Percentiles rank a stretch among this genome's conserved stretches.
Conservation (phyloP, 202 grass and related monocot species). For the Schoenoplectus tabernaemontani region DNA sequence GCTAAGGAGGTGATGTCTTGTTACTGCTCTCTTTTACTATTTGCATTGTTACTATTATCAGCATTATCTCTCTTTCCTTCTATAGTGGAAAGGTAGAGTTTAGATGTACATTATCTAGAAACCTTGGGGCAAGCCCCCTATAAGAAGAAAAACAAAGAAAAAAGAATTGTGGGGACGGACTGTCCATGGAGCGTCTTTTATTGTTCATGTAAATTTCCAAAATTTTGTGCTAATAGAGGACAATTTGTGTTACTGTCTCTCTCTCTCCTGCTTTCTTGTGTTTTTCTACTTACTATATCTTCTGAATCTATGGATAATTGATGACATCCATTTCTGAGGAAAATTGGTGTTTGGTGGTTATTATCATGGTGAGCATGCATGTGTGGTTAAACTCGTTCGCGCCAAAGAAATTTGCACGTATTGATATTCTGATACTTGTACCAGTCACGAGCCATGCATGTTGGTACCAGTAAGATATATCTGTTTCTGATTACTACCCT, state of each 20-base stretch:
- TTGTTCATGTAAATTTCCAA: slow-evolving; percentile 73
- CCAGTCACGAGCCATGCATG: not conserved
- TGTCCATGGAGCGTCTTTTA: slow-evolving; percentile 26
- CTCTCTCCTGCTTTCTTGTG: not conserved
- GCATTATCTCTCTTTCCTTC: slow-evolving; percentile 29
- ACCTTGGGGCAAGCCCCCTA: slow-evolving; percentile 2
- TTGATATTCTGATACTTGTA: not conserved
- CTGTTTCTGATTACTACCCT: not conserved
- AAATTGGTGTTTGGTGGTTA: not conserved
- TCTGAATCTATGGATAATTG: not conserved
- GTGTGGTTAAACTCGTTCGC: not conserved
- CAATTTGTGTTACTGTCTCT: slow-evolving; percentile 18
- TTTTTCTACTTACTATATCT: not conserved
- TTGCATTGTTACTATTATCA: slow-evolving; percentile 28
- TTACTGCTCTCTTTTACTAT: not conserved
- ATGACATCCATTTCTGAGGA: not conserved
- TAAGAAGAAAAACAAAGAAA: slow-evolving; percentile 7
- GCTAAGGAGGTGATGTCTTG: slow-evolving; percentile 19
- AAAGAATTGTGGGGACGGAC: not conserved
- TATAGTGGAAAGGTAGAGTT: slow-evolving; percentile 16
- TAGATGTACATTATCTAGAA: slow-evolving; percentile 64
- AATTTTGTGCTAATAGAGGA: slow-evolving; percentile 68
- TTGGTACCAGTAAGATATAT: not conserved
- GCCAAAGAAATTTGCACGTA: not conserved
- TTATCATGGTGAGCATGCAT: not conserved